A percentile compares a stretch with the other conserved stretches of the same genome.
These are phyloP conservation scores for Zoysia japonica DNA, from an alignment of 176 grass and related monocot genomes.

Conservation along the genomic window DNA sequence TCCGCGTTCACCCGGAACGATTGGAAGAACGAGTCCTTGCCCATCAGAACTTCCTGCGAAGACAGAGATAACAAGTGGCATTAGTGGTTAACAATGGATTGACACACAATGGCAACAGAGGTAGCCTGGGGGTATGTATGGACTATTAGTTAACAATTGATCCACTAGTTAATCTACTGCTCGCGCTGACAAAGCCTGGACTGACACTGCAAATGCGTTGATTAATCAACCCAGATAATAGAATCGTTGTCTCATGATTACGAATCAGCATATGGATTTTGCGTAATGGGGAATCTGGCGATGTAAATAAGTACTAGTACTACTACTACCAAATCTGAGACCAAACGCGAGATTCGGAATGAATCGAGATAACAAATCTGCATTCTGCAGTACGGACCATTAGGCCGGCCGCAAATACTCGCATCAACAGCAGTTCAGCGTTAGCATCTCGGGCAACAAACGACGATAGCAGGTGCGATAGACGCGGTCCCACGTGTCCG, in stretches of 20 bases:
- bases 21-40: constrained; percentile 81
- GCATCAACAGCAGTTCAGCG: too few species aligned
- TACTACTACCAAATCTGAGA: too few species aligned
- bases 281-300: too few species aligned
- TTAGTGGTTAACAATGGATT: background rate
- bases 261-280: too few species aligned
- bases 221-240: constrained; percentile 20
- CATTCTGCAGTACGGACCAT: too few species aligned
- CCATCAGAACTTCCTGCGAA: constrained; percentile 84
- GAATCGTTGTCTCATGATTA: constrained; percentile 17
- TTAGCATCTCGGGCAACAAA: too few species aligned
- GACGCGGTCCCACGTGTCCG: background rate
- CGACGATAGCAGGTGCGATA: background rate
- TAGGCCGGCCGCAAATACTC: too few species aligned
- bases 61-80: background rate
- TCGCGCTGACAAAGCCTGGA: background rate
- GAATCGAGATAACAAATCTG: too few species aligned
- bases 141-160: background rate
- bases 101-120: background rate
- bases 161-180: background rate
- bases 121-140: background rate
- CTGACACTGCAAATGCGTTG: background rate
- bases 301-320: too few species aligned
- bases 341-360: too few species aligned
- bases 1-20: constrained; percentile 82